Evolutionary conservation across 768 basidiomycete species (phyloP).

Genomic region (Bullera alba): DNA sequence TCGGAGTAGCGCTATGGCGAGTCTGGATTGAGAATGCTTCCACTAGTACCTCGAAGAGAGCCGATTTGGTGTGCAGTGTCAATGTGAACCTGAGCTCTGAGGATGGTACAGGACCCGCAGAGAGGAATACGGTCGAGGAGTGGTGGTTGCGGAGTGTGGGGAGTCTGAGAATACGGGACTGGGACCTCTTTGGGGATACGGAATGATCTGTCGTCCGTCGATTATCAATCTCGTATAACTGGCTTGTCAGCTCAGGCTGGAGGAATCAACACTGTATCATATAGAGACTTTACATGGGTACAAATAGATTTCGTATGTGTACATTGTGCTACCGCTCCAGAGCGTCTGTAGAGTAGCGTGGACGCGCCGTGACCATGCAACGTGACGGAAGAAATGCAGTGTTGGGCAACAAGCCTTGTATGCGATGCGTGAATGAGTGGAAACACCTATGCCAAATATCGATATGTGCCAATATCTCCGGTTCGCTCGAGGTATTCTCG

Average conservation of each 20-base stretch:
- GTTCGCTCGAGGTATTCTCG: conserved; percentile 84
- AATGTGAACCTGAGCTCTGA: conserved; percentile 58
- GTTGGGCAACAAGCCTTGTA: no score
- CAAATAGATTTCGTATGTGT: no score
- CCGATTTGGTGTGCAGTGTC: conserved; percentile 77
- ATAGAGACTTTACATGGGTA: no score
- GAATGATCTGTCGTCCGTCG: conserved; percentile 51
- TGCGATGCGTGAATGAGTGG: no score
- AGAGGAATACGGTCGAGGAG: conserved; percentile 46
- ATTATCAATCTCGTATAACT: conserved; percentile 53
- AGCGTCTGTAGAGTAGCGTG: no score
- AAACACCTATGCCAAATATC: conserved; percentile 29
- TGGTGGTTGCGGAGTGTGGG: conserved; percentile 56
- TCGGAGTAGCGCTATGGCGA: conserved; percentile 75
- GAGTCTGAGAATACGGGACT: conserved; percentile 63
- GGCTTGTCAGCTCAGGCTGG: no score
- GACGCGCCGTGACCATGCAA: no score
- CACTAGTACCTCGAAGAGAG: conserved; percentile 20
- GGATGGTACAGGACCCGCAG: conserved; percentile 45
- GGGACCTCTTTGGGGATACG: conserved; percentile 56
- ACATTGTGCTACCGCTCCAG: no score
- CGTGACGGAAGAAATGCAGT: no score
- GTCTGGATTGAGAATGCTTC: conserved; percentile 48
- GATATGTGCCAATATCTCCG: conserved; percentile 33
- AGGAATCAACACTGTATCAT: no score